phyloP scores from a whole-genome alignment of 345 rosid genomes.

The Pistacia integerrima region DNA sequence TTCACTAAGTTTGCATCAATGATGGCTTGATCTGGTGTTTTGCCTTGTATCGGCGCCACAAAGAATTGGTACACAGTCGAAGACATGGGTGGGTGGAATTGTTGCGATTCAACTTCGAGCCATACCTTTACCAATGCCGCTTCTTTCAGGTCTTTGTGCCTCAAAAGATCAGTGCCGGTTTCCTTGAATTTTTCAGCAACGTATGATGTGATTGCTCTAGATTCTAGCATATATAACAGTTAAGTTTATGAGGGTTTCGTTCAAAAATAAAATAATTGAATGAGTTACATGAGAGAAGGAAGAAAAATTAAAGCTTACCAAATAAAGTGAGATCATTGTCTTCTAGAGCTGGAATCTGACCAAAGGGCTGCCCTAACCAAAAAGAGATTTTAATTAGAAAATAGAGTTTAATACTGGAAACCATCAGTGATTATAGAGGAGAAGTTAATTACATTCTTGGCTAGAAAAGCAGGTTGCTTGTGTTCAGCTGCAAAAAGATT shows the following conservation, averaged over 20 bases:
- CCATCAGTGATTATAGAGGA: neutral
- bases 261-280: neutral
- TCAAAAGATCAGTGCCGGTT: conserved; percentile 50
- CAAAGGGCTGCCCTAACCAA: conserved; percentile 67
- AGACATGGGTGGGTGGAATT: conserved; percentile 52
- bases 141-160: conserved; percentile 47
- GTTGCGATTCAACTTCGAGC: conserved; percentile 78
- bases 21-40: conserved; percentile 45
- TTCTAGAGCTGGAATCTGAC: conserved; percentile 79
- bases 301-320: conserved; percentile 38
- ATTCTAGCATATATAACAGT: conserved; percentile 32
- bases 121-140: conserved; percentile 64
- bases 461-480: conserved; percentile 58
- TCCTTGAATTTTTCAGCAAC: conserved; percentile 61
- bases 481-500: conserved; percentile 69
- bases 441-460: conserved; percentile 51
- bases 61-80: conserved; percentile 54
- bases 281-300: neutral
- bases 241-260: neutral
- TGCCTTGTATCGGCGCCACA: conserved; percentile 54
- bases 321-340: conserved; percentile 76
- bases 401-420: neutral
- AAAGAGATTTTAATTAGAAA: neutral
- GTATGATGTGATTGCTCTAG: conserved; percentile 74
- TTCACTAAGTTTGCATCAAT: conserved; percentile 54